Evolutionary conservation across 768 basidiomycete species (phyloP).

Genomic region (Psilocybe cyanescens): DNA sequence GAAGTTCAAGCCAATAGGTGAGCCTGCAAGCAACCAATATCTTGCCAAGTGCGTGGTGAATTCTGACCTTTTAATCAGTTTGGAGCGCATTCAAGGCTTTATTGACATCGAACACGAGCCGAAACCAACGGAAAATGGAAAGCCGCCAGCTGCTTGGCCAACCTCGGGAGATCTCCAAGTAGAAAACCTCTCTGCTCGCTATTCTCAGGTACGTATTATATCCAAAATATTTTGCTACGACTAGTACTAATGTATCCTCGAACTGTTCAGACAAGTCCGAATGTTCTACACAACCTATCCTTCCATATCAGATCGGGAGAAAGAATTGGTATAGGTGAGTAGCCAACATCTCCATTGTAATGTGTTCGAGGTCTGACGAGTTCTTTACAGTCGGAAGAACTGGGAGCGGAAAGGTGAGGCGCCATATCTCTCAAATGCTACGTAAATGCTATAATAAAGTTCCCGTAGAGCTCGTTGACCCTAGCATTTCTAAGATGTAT

Average conservation of each 20-base stretch:
- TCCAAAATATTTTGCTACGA: neutral
- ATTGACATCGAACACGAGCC: slow-evolving; percentile 63
- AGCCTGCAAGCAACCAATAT: neutral
- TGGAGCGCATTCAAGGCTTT: slow-evolving; percentile 75
- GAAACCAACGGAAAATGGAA: slow-evolving; percentile 38
- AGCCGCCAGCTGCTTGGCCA: slow-evolving; percentile 73
- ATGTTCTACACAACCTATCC: slow-evolving; percentile 49
- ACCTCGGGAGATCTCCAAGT: slow-evolving; percentile 57
- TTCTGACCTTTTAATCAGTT: slow-evolving; percentile 3
- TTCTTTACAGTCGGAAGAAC: slow-evolving; percentile 41
- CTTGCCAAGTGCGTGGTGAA: neutral
- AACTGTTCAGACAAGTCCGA: slow-evolving; percentile 40
- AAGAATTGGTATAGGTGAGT: slow-evolving; percentile 50
- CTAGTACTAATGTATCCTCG: neutral
- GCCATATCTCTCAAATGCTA: neutral
- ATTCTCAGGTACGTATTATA: slow-evolving; percentile 38
- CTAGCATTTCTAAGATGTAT: slow-evolving; percentile 63
- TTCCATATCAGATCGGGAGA: slow-evolving; percentile 60
- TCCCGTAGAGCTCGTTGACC: slow-evolving; percentile 51
- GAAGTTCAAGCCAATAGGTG: slow-evolving; percentile 42
- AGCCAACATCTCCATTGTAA: neutral
- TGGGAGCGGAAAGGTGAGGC: slow-evolving; percentile 46
- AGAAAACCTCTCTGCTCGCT: slow-evolving; percentile 58
- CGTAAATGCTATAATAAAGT: neutral
- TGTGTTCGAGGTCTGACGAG: neutral